Evolutionary conservation across 2,329 filamentous ascomycete species (phyloP), one percentile per base, ranked within the genome.

Genomic region (Penicillium sp.): DNA sequence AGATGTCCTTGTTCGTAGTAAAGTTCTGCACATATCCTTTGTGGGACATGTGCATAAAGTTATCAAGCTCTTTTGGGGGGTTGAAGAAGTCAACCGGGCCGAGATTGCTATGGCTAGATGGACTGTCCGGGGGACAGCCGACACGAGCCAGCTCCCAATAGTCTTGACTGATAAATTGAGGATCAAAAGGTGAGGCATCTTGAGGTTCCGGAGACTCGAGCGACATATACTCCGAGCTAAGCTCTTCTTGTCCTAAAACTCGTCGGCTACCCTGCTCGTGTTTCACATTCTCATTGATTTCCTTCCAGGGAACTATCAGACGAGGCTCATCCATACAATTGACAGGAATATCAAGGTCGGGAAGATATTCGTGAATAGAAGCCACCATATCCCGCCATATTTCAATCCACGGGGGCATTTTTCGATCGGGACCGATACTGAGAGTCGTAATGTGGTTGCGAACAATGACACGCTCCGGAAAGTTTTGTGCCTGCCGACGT

Each of bases 331-430:
- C 85, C 71, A 86, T 78, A 48, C 80, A 77, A 65, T 88, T 88
- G 73, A 88, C 83, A 10, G 85, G 81, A 75, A 88, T 86, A 66
- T 88, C 85, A 67, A 88, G 81, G 57, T 88, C 85, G 4, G 85
- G 86, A 19, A 88, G 67, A 46, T 79, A 73, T 13, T 77, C 66
- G 23, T 81, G 79, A 31, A 86, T 82, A 52, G 81, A 80, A 2
- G 66, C 61, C 19, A 87, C 78, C 11, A 85, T 72, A 3, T 70
- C 65, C 21, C 67, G 67, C 47, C 78, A 70, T 0, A 73, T 76
- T 19, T 78, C 69, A 3, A 73, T 69, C 33, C 77, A 69, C 78
- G 77, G 80, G 3, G 51, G 58, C 51, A 71, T 69, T n/a, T 66
- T n/a, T n/a, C n/a, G 71, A 9, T 72, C 69, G 56, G 69, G 71